Percentiles rank a stretch among this genome's conserved stretches.
phyloP scores from a whole-genome alignment of 2,329 filamentous ascomycete species.

The Aureobasidium pullulans region DNA sequence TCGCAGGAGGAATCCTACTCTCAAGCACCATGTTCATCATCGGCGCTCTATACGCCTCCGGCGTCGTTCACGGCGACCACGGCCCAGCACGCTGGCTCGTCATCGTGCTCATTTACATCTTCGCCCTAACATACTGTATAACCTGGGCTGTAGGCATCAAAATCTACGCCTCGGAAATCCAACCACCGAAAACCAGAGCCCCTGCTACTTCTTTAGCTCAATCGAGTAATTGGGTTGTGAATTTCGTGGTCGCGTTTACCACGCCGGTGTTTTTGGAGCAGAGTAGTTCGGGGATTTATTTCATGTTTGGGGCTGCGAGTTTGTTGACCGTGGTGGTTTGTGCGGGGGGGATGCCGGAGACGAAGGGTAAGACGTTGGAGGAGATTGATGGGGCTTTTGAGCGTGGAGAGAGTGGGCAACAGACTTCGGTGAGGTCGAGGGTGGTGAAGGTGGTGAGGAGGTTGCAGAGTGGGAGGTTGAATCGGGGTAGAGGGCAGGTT shows the following conservation, averaged over 20 bases:
- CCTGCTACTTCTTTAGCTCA: conserved; percentile 47
- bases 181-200: conserved; percentile 46
- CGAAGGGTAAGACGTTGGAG: conserved; percentile 13
- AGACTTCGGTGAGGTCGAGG: neutral
- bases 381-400: conserved; percentile 14
- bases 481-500: neutral
- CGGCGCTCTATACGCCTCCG: conserved; percentile 40
- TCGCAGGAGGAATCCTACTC: conserved; percentile 49
- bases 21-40: conserved; percentile 41
- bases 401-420: neutral
- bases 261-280: conserved; percentile 44
- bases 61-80: conserved; percentile 30
- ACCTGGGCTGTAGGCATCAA: conserved; percentile 50
- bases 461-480: neutral
- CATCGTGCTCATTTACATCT: conserved; percentile 42
- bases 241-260: conserved; percentile 32
- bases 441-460: neutral
- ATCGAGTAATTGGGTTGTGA: conserved; percentile 43
- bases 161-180: conserved; percentile 52
- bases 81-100: conserved; percentile 42
- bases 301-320: conserved; percentile 28
- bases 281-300: conserved; percentile 27
- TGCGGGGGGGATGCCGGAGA: conserved; percentile 15
- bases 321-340: conserved; percentile 14
- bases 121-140: conserved; percentile 38